phyloP scores from a whole-genome alignment of 164 flowering plant species.

The Liquidambar formosana region DNA sequence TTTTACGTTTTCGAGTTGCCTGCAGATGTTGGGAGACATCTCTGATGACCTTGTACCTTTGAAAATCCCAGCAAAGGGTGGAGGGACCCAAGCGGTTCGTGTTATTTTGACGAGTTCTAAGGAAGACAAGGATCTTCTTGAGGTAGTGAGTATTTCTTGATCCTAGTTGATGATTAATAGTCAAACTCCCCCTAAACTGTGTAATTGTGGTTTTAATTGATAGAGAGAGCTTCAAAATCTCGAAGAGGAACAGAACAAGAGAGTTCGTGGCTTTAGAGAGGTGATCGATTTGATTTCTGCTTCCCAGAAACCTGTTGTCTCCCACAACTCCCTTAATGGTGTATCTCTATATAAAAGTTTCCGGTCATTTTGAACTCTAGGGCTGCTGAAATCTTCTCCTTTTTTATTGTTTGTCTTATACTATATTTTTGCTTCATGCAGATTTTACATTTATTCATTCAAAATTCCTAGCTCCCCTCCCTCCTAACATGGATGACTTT shows the following conservation, averaged over 20 bases:
- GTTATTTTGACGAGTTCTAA: slow-evolving; percentile 67
- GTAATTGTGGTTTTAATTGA: slow-evolving; percentile 9
- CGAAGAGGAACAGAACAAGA: slow-evolving; percentile 62
- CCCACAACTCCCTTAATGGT: slow-evolving; percentile 80
- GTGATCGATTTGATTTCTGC: slow-evolving; percentile 85
- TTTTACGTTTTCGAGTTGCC: slow-evolving; percentile 12
- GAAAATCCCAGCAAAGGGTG: slow-evolving; percentile 59
- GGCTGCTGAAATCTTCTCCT: not conserved
- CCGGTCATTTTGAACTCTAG: not conserved
- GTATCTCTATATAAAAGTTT: slow-evolving; percentile 26
- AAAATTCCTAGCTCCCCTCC: slow-evolving; percentile 75
- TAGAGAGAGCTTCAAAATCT: slow-evolving; percentile 61
- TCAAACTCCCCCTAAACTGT: not conserved
- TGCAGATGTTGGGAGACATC: slow-evolving; percentile 57
- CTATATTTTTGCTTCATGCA: slow-evolving; percentile 32
- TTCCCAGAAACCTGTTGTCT: slow-evolving; percentile 79
- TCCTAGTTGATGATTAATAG: slow-evolving; percentile 9
- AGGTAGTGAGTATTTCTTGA: slow-evolving; percentile 33
- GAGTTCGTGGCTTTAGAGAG: slow-evolving; percentile 78
- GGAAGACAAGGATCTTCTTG: slow-evolving; percentile 66
- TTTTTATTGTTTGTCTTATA: not conserved
- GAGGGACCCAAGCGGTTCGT: slow-evolving; percentile 59
- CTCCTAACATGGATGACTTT: slow-evolving; percentile 61
- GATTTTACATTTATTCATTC: slow-evolving; percentile 80
- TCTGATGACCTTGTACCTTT: slow-evolving; percentile 73